Conservation (phyloP, 805 yeast species). For the Brettanomyces custersianus region DNA sequence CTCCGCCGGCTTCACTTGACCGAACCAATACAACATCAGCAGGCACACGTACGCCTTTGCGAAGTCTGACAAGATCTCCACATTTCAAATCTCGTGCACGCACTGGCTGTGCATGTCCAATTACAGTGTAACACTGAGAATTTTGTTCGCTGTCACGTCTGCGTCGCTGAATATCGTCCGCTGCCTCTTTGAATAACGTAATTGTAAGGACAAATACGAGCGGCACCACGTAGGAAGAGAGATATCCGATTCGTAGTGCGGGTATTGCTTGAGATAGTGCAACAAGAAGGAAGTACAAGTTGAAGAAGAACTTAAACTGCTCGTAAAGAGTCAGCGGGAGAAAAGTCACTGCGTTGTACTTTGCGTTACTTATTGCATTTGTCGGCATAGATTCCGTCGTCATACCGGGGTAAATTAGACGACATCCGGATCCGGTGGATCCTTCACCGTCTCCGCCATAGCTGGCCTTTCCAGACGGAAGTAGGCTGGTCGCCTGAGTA, state of each 20-base stretch:
- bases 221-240: constrained; percentile 90
- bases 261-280: constrained; percentile 93
- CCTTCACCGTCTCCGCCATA: neutral
- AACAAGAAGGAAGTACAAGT: constrained; percentile 82
- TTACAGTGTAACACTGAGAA: constrained; percentile 68
- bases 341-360: constrained; percentile 81
- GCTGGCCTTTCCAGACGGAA: neutral
- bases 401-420: constrained; percentile 34
- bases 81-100: constrained; percentile 62
- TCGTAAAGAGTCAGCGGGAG: constrained; percentile 85
- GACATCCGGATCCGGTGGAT: constrained; percentile 5
- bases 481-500: neutral
- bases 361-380: constrained; percentile 89
- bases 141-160: constrained; percentile 87
- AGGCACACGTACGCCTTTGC: constrained; percentile 82
- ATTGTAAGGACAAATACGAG: constrained; percentile 85
- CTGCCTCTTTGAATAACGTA: constrained; percentile 92
- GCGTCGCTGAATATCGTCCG: constrained; percentile 87
- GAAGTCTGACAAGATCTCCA: constrained; percentile 75
- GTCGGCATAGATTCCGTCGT: constrained; percentile 33
- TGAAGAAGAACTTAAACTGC: constrained; percentile 95
- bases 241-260: constrained; percentile 81
- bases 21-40: constrained; percentile 86
- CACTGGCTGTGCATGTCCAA: constrained; percentile 35
- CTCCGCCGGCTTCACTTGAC: constrained; percentile 76